Evolutionary conservation across 2,329 filamentous ascomycete genomes (phyloP), one percentile per base, ranked within the genome.

Genomic region (Cytospora schulzeri): DNA sequence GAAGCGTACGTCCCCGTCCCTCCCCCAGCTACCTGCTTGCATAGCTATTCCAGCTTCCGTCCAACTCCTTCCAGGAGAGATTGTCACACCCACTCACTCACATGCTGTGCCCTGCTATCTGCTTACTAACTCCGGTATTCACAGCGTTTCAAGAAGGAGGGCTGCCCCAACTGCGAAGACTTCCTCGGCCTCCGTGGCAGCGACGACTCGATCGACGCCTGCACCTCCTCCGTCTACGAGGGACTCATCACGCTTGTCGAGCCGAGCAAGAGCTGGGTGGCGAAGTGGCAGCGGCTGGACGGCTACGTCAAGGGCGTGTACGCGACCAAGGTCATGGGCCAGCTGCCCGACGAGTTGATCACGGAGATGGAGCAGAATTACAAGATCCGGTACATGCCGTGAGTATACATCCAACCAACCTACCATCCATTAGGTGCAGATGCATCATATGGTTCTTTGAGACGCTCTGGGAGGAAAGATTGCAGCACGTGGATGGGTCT

Each of bases 101-200:
- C n/a, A n/a, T n/a, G n/a, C n/a, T n/a, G n/a, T n/a, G n/a, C 29
- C 45, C 55, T 24, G 54, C 14, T 31, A 8, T 1, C 59, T 26
- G 4, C 17, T 59, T 57, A 48, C 45, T 48, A 9, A 48, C n/a
- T 17, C n/a, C 8, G n/a, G 15, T 17, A 14, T 24, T 17, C 19
- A 35, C 74, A 94, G 90, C 90, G 91, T 76, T 99, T 99, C 84
- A 84, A 89, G 72, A 86, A 88, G 72, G 85, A 91, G 74, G 95
- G 95, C 70, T 99, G 95, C 75, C 95, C 95, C 67, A 99, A 99
- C 83, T 99, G 95, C 84, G 94, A 97, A 75, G 88, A 91, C 57
- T 91, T 97, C 77, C 89, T 99, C 65, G 89, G 92, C 76, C 89
- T 98, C 67, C 85, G 87, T 69, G 88, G 89, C 75, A 91, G 89